These are phyloP conservation scores for Euphorbia tirucalli DNA, from an alignment of 345 rosid genomes.

Conservation along the genomic window DNA sequence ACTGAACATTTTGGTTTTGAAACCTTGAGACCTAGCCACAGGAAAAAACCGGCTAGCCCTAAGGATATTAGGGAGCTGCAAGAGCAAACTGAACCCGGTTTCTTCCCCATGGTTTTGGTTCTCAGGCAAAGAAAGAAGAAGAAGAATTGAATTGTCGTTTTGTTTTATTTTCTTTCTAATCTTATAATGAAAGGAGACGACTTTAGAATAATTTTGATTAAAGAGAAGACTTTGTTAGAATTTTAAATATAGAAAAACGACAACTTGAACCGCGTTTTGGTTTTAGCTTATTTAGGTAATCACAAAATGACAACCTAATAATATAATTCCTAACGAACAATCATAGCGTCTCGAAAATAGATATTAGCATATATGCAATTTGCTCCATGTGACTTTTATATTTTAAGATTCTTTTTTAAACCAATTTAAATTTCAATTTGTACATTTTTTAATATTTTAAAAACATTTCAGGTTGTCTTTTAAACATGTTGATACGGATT, in stretches of 20 bases:
- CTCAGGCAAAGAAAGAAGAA: background rate
- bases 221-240: too few relatives aligned
- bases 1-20: slow-evolving; percentile 52
- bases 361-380: too few relatives aligned
- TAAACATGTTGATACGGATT: too few relatives aligned
- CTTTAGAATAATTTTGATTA: background rate
- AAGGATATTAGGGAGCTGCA: slow-evolving; percentile 47
- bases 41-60: slow-evolving; percentile 58
- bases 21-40: slow-evolving; percentile 68
- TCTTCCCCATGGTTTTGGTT: slow-evolving; percentile 34
- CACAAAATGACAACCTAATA: too few relatives aligned
- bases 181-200: background rate
- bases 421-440: too few relatives aligned
- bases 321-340: too few relatives aligned
- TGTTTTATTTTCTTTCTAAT: background rate
- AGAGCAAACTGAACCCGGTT: slow-evolving; percentile 26
- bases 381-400: too few relatives aligned
- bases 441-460: too few relatives aligned
- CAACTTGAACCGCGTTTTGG: background rate
- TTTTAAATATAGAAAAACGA: background rate
- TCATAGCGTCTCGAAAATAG: too few relatives aligned
- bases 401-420: too few relatives aligned
- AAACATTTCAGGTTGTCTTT: too few relatives aligned
- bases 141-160: background rate
- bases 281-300: too few relatives aligned